A percentile compares a stretch with the other conserved stretches of the same genome.
Evolutionary conservation across 345 rosid species (phyloP).

Genomic region (Arabis hirsuta): DNA sequence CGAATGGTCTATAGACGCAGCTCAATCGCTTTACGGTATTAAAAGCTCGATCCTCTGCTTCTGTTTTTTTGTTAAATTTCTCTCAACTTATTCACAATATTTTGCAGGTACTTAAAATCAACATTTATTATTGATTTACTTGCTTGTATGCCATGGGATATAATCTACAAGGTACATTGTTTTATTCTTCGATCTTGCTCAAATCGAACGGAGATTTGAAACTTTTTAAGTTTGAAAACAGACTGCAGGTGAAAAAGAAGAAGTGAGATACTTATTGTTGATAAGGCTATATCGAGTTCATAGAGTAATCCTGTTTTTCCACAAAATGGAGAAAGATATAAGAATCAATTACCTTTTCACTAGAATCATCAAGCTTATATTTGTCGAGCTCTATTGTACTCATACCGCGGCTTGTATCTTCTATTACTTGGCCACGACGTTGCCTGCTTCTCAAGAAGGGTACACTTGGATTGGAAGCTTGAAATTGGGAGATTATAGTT

Average conservation of each 20-base stretch:
- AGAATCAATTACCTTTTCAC: constrained; percentile 81
- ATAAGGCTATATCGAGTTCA: constrained; percentile 69
- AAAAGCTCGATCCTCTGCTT: not conserved
- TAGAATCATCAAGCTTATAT: constrained; percentile 82
- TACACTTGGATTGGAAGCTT: constrained; percentile 94
- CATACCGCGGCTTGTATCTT: constrained; percentile 94
- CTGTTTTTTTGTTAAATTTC: too few relatives aligned
- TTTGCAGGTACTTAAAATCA: constrained; percentile 71
- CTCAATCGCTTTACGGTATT: constrained; percentile 66
- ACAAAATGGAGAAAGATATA: constrained; percentile 82
- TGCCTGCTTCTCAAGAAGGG: constrained; percentile 75
- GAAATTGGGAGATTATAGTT: constrained; percentile 73
- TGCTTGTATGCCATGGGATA: constrained; percentile 90
- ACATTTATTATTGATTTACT: constrained; percentile 65
- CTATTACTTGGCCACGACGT: constrained; percentile 87
- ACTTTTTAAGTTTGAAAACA: constrained; percentile 26
- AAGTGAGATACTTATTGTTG: constrained; percentile 73
- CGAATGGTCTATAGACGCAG: constrained; percentile 57
- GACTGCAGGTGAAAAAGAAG: constrained; percentile 70
- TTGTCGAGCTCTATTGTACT: constrained; percentile 84
- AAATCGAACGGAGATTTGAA: not conserved
- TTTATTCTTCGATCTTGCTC: not conserved
- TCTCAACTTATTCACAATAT: too few relatives aligned
- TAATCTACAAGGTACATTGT: constrained; percentile 62
- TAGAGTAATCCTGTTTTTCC: constrained; percentile 64